These are phyloP conservation scores for Lophiotrema nucula DNA, from an alignment of 495 filamentous ascomycete genomes.

Conservation along the genomic window DNA sequence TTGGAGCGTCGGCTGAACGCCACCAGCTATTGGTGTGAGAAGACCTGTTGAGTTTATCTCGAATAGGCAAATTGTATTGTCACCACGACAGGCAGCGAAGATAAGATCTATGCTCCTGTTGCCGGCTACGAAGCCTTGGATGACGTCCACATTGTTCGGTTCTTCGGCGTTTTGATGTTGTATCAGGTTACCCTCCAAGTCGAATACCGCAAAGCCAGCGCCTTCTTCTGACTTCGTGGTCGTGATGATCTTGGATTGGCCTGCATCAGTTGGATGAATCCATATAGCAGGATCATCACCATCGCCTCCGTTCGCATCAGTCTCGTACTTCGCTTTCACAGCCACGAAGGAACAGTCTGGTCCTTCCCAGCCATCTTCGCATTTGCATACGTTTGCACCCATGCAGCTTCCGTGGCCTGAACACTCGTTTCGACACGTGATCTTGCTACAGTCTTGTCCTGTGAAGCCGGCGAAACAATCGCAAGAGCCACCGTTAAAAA, in stretches of 20 bases:
- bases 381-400: conserved; percentile 7
- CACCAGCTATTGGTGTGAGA: neutral
- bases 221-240: conserved; percentile 2
- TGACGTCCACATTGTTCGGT: conserved; percentile 5
- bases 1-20: neutral
- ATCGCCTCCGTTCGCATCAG: conserved; percentile 5
- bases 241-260: conserved; percentile 1
- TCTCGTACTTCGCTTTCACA: conserved; percentile 9
- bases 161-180: conserved; percentile 1
- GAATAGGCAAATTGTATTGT: conserved; percentile 4
- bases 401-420: conserved; percentile 3
- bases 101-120: neutral
- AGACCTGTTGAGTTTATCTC: conserved; percentile 9
- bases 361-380: neutral
- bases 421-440: neutral
- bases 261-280: neutral
- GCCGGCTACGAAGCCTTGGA: conserved; percentile 1
- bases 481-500: neutral
- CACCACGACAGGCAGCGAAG: conserved; percentile 1
- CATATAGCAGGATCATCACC: conserved; percentile 9
- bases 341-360: conserved; percentile 2
- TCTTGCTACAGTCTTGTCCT: neutral
- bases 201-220: conserved; percentile 3
- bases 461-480: conserved; percentile 1
- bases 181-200: neutral